Evolutionary conservation across 2,329 filamentous ascomycete species (phyloP).

Genomic region (Cryphonectria carpinicola): DNA sequence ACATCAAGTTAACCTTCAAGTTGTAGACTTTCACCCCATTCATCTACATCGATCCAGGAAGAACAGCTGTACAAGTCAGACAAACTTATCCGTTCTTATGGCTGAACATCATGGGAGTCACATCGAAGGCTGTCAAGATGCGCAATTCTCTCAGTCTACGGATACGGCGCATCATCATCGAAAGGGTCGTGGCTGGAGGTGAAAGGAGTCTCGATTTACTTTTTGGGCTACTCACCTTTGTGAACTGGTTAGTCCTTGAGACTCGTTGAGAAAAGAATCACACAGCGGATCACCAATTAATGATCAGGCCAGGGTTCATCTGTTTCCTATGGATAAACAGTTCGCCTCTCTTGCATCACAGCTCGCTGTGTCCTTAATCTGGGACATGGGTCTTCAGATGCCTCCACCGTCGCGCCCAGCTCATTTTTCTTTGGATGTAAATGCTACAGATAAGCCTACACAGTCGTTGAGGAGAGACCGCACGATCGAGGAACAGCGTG

Average conservation of each 20-base stretch:
- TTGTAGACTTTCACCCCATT: background rate
- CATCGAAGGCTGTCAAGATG: slow-evolving; percentile 44
- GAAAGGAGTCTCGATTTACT: slow-evolving; percentile 53
- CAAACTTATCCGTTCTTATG: slow-evolving; percentile 52
- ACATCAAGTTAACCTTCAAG: background rate
- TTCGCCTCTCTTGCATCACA: slow-evolving; percentile 46
- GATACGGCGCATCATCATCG: slow-evolving; percentile 47
- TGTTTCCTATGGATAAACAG: slow-evolving; percentile 38
- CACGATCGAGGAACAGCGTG: slow-evolving; percentile 32
- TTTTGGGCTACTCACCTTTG: slow-evolving; percentile 48
- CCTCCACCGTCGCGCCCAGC: slow-evolving; percentile 34
- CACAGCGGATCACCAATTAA: slow-evolving; percentile 13
- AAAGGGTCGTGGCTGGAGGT: slow-evolving; percentile 47
- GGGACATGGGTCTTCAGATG: slow-evolving; percentile 48
- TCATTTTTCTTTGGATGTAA: background rate
- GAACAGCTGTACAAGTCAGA: background rate
- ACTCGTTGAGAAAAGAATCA: background rate
- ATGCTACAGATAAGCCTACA: background rate
- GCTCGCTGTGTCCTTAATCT: slow-evolving; percentile 45
- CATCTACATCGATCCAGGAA: background rate
- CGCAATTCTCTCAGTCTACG: slow-evolving; percentile 43
- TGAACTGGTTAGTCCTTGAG: slow-evolving; percentile 42
- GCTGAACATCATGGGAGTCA: slow-evolving; percentile 52
- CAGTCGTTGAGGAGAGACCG: slow-evolving; percentile 13
- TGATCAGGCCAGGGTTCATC: slow-evolving; percentile 32